Evolutionary conservation across 805 yeast genomes (phyloP).

Genomic region (Candida fluviatilis): DNA sequence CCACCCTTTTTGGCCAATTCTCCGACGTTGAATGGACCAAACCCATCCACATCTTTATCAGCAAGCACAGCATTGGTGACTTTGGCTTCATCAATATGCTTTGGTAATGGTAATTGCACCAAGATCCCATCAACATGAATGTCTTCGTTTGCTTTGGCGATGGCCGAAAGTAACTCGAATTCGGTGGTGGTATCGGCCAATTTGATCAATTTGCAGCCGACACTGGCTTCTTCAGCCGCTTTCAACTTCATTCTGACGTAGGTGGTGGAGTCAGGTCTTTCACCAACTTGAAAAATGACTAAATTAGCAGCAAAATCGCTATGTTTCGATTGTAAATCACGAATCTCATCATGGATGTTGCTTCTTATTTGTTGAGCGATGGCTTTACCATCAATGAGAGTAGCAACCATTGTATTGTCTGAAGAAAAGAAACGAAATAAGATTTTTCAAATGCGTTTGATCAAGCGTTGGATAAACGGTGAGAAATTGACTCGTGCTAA

Average conservation of each 20-base stretch:
- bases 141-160: slow-evolving; percentile 67
- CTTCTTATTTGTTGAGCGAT: slow-evolving; percentile 38
- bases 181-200: slow-evolving; percentile 62
- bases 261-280: slow-evolving; percentile 84
- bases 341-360: slow-evolving; percentile 37
- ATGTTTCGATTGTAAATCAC: slow-evolving; percentile 36
- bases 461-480: background rate
- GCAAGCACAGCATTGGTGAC: slow-evolving; percentile 80
- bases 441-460: background rate
- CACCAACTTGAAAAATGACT: slow-evolving; percentile 86
- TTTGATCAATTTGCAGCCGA: slow-evolving; percentile 61
- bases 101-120: slow-evolving; percentile 88
- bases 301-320: slow-evolving; percentile 65
- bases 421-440: background rate
- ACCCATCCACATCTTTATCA: slow-evolving; percentile 93
- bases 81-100: slow-evolving; percentile 68
- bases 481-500: background rate
- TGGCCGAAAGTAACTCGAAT: slow-evolving; percentile 52
- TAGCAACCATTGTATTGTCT: slow-evolving; percentile 23
- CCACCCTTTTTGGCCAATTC: slow-evolving; percentile 88
- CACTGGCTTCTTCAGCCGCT: slow-evolving; percentile 82
- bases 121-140: slow-evolving; percentile 78
- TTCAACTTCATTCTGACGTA: slow-evolving; percentile 89
- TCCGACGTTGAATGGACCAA: slow-evolving; percentile 83
- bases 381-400: slow-evolving; percentile 42